Base-by-base conservation (phyloP, 441 rosid genomes). In the Brassica balearica region DNA sequence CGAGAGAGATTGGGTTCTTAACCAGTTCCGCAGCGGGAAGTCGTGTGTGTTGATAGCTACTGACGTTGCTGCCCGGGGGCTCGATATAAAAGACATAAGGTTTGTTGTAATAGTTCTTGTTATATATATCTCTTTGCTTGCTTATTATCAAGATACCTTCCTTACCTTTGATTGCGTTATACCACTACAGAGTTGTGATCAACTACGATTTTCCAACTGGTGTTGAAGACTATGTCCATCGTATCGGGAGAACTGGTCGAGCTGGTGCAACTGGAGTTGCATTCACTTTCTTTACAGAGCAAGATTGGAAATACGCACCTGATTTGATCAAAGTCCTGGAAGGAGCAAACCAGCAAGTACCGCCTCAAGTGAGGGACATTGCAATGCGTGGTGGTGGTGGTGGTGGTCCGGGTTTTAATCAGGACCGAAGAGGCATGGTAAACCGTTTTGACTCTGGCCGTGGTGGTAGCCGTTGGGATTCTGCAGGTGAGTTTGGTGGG, bases 221-320 rank as follows among this genome's bases (percentile, higher is more conserved):
- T 19, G 75, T 95, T 77, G 98, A 95, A 89, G 99, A 95, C 83
- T 93, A 95, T 82, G 97, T 95, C 8, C 98, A 93, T 69, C 93
- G 98, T 74, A 95, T 95, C 80, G 98, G 98, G 72, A 91, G 99
- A 87, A 95, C 98, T 29, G 99, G 99, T 64, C 87, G 99, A 83
- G 98, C 99, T 19, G 98, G 99, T 80, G 99, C 97, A 68, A 95
- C 97, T 38, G 99, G 99, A 41, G 85, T 95, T 78, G 81, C 97
- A 0, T 90, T 90, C 84, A 95, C 99, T 77, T 95, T 95, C 86
- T 88, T 93, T 86, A 88, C 94, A 3, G 97, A 93, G 80, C 96
- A 91, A 76, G 99, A 93, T 69, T 86, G 94, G 91, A 95, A 93
- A 76, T 84, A 88, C 83, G 97, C 97, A 0, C 80, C 92, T 62